phyloP scores from a whole-genome alignment of 1,284 basidiomycete genomes.

The Microbotryum lychnidis-dioicae region DNA sequence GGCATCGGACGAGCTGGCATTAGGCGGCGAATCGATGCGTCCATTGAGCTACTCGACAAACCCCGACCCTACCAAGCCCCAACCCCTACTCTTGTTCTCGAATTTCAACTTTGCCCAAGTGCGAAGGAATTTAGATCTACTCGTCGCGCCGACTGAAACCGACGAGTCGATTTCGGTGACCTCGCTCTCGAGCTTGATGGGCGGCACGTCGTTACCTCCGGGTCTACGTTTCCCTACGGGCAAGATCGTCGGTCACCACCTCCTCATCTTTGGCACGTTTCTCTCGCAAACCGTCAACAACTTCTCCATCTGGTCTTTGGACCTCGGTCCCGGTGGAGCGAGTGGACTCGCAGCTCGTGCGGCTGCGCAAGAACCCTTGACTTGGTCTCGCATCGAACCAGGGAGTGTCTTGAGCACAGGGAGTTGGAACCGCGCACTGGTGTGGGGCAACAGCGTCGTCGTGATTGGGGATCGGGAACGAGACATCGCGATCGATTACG shows the following conservation, averaged over 20 bases:
- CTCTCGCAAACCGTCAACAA: slow-evolving; percentile 46
- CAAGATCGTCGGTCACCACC: slow-evolving; percentile 73
- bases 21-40: slow-evolving; percentile 16
- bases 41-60: slow-evolving; percentile 13
- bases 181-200: slow-evolving; percentile 65
- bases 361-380: slow-evolving; percentile 7
- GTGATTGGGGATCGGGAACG: slow-evolving; percentile 81
- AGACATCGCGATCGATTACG: slow-evolving; percentile 75
- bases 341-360: slow-evolving; percentile 3
- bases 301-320: slow-evolving; percentile 36
- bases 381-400: slow-evolving; percentile 25
- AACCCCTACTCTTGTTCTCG: slow-evolving; percentile 57
- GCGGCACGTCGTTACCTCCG: slow-evolving; percentile 65
- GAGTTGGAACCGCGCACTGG: slow-evolving; percentile 36
- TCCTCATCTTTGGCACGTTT: slow-evolving; percentile 46
- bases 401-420: slow-evolving; percentile 22
- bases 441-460: slow-evolving; percentile 61
- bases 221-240: slow-evolving; percentile 89
- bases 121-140: slow-evolving; percentile 79
- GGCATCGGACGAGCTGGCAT: slow-evolving; percentile 18
- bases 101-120: slow-evolving; percentile 72
- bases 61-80: slow-evolving; percentile 35
- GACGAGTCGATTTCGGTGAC: slow-evolving; percentile 53
- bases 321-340: slow-evolving; percentile 19
- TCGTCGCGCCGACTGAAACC: slow-evolving; percentile 55